Evolutionary conservation across 306 rosid species (phyloP).

Genomic region (peach (Prunus persica)): DNA sequence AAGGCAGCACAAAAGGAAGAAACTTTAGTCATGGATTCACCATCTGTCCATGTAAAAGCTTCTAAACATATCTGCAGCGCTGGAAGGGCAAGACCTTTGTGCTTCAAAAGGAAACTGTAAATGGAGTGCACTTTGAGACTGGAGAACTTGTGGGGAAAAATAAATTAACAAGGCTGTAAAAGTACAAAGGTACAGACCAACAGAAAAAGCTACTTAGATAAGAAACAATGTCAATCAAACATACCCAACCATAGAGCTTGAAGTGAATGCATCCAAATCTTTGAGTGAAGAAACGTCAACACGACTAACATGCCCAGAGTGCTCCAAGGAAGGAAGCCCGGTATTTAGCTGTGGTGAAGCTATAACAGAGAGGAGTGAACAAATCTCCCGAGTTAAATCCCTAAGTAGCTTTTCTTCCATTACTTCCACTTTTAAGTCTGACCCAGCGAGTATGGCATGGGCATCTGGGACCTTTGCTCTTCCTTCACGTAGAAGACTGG

Average conservation of each 20-base stretch:
- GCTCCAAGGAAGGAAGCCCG: conserved; percentile 83
- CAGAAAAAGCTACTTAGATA: conserved; percentile 5
- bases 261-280: conserved; percentile 62
- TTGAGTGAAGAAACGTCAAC: conserved; percentile 59
- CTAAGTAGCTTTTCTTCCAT: conserved; percentile 90
- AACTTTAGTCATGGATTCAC: conserved; percentile 78
- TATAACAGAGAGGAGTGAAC: conserved; percentile 65
- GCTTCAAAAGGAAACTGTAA: conserved; percentile 83
- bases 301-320: conserved; percentile 76
- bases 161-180: neutral
- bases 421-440: conserved; percentile 89
- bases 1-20: conserved; percentile 64
- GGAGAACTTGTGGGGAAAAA: neutral
- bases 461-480: conserved; percentile 91
- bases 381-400: conserved; percentile 83
- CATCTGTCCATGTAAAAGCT: conserved; percentile 85
- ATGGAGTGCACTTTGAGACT: conserved; percentile 14
- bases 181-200: conserved; percentile 20
- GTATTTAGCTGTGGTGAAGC: conserved; percentile 73
- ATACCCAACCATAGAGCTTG: conserved; percentile 90
- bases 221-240: conserved; percentile 27
- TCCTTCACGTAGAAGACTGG: conserved; percentile 79
- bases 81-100: conserved; percentile 69
- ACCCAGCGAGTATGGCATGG: conserved; percentile 58
- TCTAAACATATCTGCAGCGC: conserved; percentile 65